A percentile compares a stretch with the other conserved stretches of the same genome.
phyloP scores from a whole-genome alignment of 345 rosid genomes.

The Gossypium herbaceum region DNA sequence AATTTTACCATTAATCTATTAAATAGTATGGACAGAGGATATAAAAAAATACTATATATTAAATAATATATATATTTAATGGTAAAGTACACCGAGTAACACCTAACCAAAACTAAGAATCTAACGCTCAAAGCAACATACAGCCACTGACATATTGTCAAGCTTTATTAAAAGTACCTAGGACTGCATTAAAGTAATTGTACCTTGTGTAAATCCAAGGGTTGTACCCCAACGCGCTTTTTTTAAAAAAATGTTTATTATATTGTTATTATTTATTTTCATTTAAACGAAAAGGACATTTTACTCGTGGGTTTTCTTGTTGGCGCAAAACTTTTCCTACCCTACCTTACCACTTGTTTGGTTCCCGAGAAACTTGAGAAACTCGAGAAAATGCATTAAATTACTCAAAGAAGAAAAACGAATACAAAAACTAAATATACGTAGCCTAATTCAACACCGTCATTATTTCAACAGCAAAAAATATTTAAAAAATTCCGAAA shows the following conservation, averaged over 20 bases:
- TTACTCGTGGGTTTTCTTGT: neutral
- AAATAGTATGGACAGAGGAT: too few relatives aligned
- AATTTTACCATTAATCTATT: too few relatives aligned
- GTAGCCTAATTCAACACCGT: neutral
- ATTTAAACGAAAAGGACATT: neutral
- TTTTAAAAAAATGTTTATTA: neutral
- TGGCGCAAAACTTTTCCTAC: neutral
- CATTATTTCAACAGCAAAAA: too few relatives aligned
- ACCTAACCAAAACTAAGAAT: neutral
- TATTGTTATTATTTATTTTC: too few relatives aligned
- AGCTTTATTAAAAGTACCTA: neutral
- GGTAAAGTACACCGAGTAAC: neutral
- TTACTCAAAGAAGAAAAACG: neutral
- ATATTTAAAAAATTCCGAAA: too few relatives aligned
- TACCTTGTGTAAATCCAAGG: neutral
- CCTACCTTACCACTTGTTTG: neutral
- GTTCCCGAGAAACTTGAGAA: conserved; percentile 4
- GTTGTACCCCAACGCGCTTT: neutral
- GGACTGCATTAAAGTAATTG: neutral
- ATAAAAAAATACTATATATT: too few relatives aligned
- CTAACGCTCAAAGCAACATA: neutral
- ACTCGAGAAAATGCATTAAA: neutral
- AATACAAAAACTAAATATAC: neutral
- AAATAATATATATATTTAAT: too few relatives aligned
- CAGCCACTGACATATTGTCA: neutral